Evolutionary conservation across 2,329 filamentous ascomycete species (phyloP), one percentile per base, ranked within the genome.

Genomic region (Huntiella omanensis): DNA sequence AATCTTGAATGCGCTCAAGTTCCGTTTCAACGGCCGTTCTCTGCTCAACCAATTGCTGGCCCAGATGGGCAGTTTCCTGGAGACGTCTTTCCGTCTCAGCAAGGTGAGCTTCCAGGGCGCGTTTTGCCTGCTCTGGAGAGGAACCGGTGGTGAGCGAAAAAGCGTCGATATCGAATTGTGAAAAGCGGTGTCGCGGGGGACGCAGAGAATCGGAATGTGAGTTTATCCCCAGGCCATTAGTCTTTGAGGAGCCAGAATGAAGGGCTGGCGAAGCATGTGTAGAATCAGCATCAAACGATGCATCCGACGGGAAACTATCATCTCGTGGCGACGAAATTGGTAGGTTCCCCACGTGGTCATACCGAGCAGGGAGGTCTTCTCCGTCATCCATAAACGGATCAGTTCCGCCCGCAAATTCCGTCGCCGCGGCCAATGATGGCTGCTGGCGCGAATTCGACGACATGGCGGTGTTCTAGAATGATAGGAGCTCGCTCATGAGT

Each of bases 81-180:
- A 98, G 78, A 49, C 88, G 77, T 49, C 86, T 80, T 56, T 94
- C 85, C 1, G 88, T 95, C 61, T 98, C 91, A 52, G 82, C 78
- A 41, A 98, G 71, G 62, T 96, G 91, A 44, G 87, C 85, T 61
- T 94, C 81, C 39, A 98, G 69, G 39, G 86, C 86, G 53, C 83
- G 80, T 62, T 83, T 93, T 36, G 86, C 84, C 58, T 95, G 86
- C 47, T 77, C 75, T 7, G 88, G 85, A 1, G 88, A 94, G 22
- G 83, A 65, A 46, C 64, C 67, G n/a, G 84, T 74, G 53, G 83
- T 82, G 16, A 88, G 67, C 34, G 79, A 79, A 59, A 92, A 87
- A 22, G 83, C 65, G 44, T 88, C 77, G 42, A 75, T 75, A 60
- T 94, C 85, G 59, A 93, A 92, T 52, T 76, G 73, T 47, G 84